A percentile compares a stretch with the other conserved stretches of the same genome.
phyloP scores from a whole-genome alignment of 1,139 yeast species.

The Pneumocystis murina region DNA sequence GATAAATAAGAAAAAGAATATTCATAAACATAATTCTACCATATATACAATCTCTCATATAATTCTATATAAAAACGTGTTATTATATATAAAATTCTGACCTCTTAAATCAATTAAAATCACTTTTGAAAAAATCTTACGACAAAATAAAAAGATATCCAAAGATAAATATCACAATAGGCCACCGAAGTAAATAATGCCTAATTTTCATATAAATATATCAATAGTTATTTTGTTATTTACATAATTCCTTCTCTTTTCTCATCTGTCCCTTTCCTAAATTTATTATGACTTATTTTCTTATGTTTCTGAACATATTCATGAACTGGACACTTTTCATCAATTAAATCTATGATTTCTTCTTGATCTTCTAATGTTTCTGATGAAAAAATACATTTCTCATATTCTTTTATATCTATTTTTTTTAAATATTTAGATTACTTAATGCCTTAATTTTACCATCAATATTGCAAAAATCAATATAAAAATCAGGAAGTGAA shows the following conservation, averaged over 20 bases:
- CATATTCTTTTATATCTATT: background rate
- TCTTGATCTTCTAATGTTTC: background rate
- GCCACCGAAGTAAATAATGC: background rate
- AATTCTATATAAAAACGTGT: background rate
- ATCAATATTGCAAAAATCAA: background rate
- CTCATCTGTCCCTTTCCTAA: background rate
- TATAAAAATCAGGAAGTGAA: background rate
- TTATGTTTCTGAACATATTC: background rate
- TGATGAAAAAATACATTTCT: background rate
- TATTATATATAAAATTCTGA: background rate
- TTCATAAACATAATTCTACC: background rate
- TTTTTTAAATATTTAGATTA: background rate
- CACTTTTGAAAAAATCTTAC: background rate
- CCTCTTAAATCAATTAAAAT: background rate
- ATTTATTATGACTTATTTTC: background rate
- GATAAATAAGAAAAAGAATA: conserved; percentile 26
- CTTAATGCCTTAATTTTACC: background rate
- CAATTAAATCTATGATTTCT: background rate
- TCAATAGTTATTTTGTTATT: background rate
- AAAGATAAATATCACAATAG: background rate
- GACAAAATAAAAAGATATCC: background rate
- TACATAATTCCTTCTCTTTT: background rate
- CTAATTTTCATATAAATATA: background rate
- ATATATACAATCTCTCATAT: background rate
- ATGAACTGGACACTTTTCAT: background rate